phyloP scores from a whole-genome alignment of 371 early-diverging fungal species.

The Mucor racemosus region DNA sequence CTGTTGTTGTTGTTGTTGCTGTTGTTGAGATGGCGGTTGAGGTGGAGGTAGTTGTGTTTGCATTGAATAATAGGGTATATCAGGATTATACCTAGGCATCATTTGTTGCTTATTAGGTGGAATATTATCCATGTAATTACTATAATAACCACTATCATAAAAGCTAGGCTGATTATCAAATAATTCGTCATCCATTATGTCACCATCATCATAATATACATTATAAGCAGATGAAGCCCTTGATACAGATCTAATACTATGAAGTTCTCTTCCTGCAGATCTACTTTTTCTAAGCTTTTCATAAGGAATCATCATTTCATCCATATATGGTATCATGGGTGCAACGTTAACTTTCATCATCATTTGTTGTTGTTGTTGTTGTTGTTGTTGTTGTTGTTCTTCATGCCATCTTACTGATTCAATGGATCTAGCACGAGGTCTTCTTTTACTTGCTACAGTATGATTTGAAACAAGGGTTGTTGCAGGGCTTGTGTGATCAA shows the following conservation, averaged over 20 bases:
- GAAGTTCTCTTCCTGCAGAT: slow-evolving; percentile 7
- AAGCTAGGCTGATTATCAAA: slow-evolving; percentile 1
- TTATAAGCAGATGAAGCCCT: not conserved
- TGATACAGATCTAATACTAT: not conserved
- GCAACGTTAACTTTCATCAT: not conserved
- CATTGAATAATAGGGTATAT: not conserved
- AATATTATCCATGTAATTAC: not conserved
- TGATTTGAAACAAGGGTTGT: not conserved
- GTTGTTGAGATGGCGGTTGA: not conserved
- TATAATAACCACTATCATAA: not conserved
- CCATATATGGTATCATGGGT: not conserved
- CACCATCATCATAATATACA: slow-evolving; percentile 2
- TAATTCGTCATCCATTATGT: not conserved
- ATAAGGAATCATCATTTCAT: not conserved
- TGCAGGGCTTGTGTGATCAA: slow-evolving; percentile 13
- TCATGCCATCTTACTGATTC: slow-evolving; percentile 9
- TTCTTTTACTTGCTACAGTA: not conserved
- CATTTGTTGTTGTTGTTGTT: not conserved
- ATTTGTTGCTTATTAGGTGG: slow-evolving; percentile 3
- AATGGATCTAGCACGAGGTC: slow-evolving; percentile 7
- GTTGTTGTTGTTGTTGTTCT: not conserved
- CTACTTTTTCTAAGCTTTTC: slow-evolving; percentile 2
- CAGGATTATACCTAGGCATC: not conserved
- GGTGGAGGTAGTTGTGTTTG: not conserved
- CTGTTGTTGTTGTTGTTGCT: no score